Evolutionary conservation across 805 yeast species (phyloP).

Genomic region (Yamadazyma paraphyllophila): DNA sequence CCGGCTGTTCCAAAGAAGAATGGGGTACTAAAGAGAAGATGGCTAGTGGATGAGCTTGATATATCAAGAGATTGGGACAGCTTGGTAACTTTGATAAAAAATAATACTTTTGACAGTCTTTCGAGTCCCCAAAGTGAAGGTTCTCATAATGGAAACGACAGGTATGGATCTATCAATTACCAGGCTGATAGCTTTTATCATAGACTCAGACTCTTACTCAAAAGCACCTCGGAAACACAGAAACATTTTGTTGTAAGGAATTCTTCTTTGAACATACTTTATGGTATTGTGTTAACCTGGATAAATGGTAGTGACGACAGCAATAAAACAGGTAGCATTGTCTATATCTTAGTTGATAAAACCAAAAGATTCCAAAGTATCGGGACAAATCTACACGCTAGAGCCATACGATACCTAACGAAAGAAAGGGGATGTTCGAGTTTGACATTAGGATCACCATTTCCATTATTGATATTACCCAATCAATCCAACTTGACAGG

Average conservation of each 20-base stretch:
- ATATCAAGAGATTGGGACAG: slow-evolving; percentile 50
- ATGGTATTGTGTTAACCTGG: slow-evolving; percentile 58
- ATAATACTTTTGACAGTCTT: slow-evolving; percentile 26
- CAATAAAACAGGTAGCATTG: slow-evolving; percentile 39
- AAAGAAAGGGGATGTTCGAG: slow-evolving; percentile 41
- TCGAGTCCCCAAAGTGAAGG: slow-evolving; percentile 19
- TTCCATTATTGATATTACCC: slow-evolving; percentile 45
- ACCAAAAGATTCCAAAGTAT: slow-evolving; percentile 53
- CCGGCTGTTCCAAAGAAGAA: slow-evolving; percentile 9
- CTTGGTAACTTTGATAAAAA: slow-evolving; percentile 43
- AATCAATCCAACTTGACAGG: slow-evolving; percentile 20
- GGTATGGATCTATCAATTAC: slow-evolving; percentile 17
- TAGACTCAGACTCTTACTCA: slow-evolving; percentile 29
- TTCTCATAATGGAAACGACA: slow-evolving; percentile 12
- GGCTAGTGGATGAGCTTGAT: slow-evolving; percentile 60
- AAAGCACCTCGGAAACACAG: slow-evolving; percentile 28
- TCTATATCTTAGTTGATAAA: slow-evolving; percentile 51
- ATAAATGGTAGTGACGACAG: slow-evolving; percentile 26
- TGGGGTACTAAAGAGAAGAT: slow-evolving; percentile 35
- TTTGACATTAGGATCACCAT: slow-evolving; percentile 43
- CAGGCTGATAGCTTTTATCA: slow-evolving; percentile 28
- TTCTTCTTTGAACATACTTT: slow-evolving; percentile 51
- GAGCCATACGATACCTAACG: slow-evolving; percentile 50
- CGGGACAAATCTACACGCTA: slow-evolving; percentile 51
- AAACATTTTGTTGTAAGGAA: slow-evolving; percentile 57